Base-by-base conservation (phyloP, 1,139 yeast genomes). In the Sugiyamaella japonica region DNA sequence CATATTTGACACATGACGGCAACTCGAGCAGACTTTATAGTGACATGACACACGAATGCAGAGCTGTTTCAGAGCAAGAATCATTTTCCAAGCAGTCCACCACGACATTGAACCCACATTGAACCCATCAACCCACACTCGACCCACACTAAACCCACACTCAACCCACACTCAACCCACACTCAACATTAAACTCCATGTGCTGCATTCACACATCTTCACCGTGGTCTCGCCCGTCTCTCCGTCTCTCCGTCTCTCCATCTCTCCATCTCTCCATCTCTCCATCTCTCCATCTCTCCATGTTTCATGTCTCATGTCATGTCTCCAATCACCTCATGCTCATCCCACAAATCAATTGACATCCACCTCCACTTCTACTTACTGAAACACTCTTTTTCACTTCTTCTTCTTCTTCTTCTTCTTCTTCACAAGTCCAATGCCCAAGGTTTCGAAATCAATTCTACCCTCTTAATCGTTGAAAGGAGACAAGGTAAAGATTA, bases 401-500 rank as follows among this genome's bases (percentile, higher is more conserved):
- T n/a, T n/a, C n/a, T n/a, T n/a, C n/a, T n/a, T n/a, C n/a, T n/a
- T n/a, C n/a, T n/a, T n/a, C n/a, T n/a, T 20, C 25, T 20, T 20
- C 25, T 20, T 20, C 25, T 20, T 20, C 23, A 12, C 49, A 15
- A 15, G 13, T 44, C 39, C 17, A 9, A 13, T 17, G 38, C 31
- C 23, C n/a, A n/a, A 29, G 10, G 29, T 32, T 44, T 44, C 32
- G 37, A 42, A 20, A 44, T 34, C 40, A 45, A 45, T 45, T 36
- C 40, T 45, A 45, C 49, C 41, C 32, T n/a, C n/a, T 16, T 34
- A 45, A 45, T 45, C 42, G 31, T 40, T 20, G 12, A 32, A 44
- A 7, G 25, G 31, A 45, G 49, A 45, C 49, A 45, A 45, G 41
- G 41, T 45, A 45, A 45, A 45, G 32, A 29, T 45, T 36, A 34